Base-by-base conservation (phyloP, 148 eudicot genomes). In the Persicaria maculosa region DNA sequence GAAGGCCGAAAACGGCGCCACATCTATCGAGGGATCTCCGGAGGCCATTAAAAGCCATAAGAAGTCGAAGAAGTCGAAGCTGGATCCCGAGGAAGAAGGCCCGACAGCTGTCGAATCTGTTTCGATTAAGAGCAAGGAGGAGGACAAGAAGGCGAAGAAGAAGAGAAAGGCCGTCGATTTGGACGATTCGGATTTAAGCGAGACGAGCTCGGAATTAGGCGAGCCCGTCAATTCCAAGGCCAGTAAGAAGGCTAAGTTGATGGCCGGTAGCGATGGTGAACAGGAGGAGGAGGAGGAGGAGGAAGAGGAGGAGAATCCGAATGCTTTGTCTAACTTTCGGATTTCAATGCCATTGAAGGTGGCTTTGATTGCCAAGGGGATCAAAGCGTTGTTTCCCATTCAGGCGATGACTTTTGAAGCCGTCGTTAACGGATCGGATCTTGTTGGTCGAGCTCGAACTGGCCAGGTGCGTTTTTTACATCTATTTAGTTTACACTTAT, bases 371-470 rank as follows among this genome's bases (percentile, higher is more conserved):
- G 77, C 78, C 6, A 94, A 84, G 74, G 97, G 98, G 71, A 94
- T 91, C 72, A 80, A 88, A 10, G 78, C 91, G 4, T 81, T 94
- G 87, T 94, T 94, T 74, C 97, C 91, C 3, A 94, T 94, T 75
- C 98, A 94, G 79, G 96, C 98, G 9, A 84, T 90, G 95, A 91
- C 98, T 2, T 94, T 94, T 62, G 43, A 86, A 73, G 58, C 47
- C 9, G 81, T 94, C 54, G 68, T 88, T 20, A 93, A 89, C 59
- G 98, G 98, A 10, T 79, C 72, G 12, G 98, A 94, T 87, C 84
- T 94, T 84, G 93, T 94, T 12, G 98, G 93, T 4, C 86, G 97
- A 9, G 98, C 98, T 14, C 77, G 97, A 1, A 94, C 98, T 67
- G 98, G 98, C 12, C 98, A 94, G 98, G 98, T 94, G 71, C 6